Conservation (phyloP, 768 basidiomycete species). For the Psilocybe cubensis region DNA sequence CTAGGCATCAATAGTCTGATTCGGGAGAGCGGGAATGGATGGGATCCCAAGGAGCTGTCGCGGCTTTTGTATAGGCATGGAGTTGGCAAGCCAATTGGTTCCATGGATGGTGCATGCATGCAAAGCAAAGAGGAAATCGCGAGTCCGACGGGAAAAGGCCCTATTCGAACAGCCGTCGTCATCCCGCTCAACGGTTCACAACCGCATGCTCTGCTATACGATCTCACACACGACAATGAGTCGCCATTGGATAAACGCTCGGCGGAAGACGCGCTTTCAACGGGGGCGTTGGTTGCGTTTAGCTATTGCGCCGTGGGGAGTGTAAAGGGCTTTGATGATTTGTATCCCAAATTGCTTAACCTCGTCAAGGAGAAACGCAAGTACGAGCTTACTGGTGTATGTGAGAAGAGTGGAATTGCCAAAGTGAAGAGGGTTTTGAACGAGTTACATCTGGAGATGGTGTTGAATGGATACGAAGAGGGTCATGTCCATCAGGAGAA, state of each 20-base stretch:
- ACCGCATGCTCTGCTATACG: conserved; percentile 94
- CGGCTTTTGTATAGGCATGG: conserved; percentile 89
- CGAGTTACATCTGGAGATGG: conserved; percentile 89
- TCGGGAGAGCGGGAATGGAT: conserved; percentile 91
- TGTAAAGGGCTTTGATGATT: conserved; percentile 96
- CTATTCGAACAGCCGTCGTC: conserved; percentile 71
- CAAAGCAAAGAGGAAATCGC: conserved; percentile 76
- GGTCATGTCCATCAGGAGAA: conserved; percentile 98
- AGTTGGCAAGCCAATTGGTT: conserved; percentile 93
- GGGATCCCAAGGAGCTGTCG: conserved; percentile 89
- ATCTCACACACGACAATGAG: conserved; percentile 98
- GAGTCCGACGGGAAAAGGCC: conserved; percentile 84
- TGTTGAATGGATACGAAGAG: conserved; percentile 83
- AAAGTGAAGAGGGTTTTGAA: conserved; percentile 77
- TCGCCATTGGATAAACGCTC: conserved; percentile 87
- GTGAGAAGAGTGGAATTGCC: conserved; percentile 59
- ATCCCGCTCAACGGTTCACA: conserved; percentile 82
- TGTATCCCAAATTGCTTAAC: conserved; percentile 94
- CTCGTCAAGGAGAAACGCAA: conserved; percentile 82
- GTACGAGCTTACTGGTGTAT: conserved; percentile 72
- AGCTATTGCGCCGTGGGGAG: conserved; percentile 88
- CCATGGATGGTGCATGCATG: conserved; percentile 91
- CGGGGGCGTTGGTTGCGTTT: conserved; percentile 92
- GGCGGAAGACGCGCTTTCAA: conserved; percentile 94
- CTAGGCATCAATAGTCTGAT: conserved; percentile 94